Evolutionary conservation across 2,329 filamentous ascomycete species (phyloP).

Genomic region (Trichoderma sp.): DNA sequence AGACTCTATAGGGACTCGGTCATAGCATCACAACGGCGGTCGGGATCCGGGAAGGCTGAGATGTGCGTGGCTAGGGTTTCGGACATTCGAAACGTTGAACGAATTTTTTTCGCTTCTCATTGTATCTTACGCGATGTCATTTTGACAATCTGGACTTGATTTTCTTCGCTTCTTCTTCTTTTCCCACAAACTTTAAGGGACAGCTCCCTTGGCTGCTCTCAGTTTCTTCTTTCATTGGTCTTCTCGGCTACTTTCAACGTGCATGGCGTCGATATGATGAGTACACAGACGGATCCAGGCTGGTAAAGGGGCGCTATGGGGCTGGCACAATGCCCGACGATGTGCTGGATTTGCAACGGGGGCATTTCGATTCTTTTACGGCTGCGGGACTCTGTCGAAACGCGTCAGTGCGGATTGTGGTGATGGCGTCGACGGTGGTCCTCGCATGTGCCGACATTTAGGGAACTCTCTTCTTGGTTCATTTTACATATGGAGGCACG

Average conservation of each 20-base stretch:
- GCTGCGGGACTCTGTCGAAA: neutral
- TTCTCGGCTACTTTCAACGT: constrained; percentile 17
- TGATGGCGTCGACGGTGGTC: neutral
- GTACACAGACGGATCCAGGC: constrained; percentile 22
- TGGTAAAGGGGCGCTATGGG: constrained; percentile 19
- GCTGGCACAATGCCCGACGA: constrained; percentile 6
- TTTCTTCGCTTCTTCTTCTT: constrained; percentile 14
- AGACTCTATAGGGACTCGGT: constrained; percentile 18
- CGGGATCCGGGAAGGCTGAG: constrained; percentile 18
- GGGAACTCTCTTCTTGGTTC: constrained; percentile 11
- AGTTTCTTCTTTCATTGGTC: constrained; percentile 13
- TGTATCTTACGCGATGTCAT: constrained; percentile 28
- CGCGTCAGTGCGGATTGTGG: neutral
- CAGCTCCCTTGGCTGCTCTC: constrained; percentile 2
- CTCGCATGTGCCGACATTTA: neutral
- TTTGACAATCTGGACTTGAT: constrained; percentile 20
- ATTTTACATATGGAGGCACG: constrained; percentile 10
- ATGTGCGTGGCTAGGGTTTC: constrained; percentile 24
- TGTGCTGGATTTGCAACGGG: constrained; percentile 24
- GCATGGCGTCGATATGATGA: constrained; percentile 26
- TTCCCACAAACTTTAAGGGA: neutral
- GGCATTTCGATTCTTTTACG: constrained; percentile 16
- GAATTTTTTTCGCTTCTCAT: constrained; percentile 26
- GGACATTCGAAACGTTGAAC: constrained; percentile 22
- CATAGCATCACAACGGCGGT: constrained; percentile 6